phyloP scores from a whole-genome alignment of 129 eudicot genomes.

The Flaveria trinervia region DNA sequence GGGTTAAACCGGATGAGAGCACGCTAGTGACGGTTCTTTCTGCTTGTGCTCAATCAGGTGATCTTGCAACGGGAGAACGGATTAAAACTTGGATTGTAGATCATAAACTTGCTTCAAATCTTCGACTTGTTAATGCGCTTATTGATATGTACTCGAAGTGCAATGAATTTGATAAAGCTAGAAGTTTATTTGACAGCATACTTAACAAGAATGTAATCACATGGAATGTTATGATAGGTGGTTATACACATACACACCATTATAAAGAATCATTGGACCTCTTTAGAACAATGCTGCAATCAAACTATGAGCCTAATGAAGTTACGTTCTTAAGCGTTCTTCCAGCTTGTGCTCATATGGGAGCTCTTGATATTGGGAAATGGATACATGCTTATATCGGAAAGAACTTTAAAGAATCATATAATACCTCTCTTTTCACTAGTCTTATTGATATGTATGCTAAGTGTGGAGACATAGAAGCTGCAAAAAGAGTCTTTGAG shows the following conservation, averaged over 20 bases:
- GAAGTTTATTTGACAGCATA: conserved; percentile 48
- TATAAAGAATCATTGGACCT: conserved; percentile 49
- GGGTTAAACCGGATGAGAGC: conserved; percentile 57
- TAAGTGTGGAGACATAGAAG: conserved; percentile 54
- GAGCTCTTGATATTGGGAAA: conserved; percentile 49
- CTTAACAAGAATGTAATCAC: conserved; percentile 52
- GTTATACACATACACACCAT: conserved; percentile 70
- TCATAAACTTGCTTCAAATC: conserved; percentile 44
- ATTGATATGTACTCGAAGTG: conserved; percentile 81
- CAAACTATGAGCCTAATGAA: conserved; percentile 43
- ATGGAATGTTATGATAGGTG: conserved; percentile 82
- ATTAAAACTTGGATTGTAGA: conserved; percentile 42
- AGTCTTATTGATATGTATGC: conserved; percentile 60
- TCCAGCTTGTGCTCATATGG: conserved; percentile 51
- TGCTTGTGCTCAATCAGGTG: conserved; percentile 57
- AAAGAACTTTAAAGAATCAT: conserved; percentile 33
- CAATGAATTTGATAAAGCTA: conserved; percentile 56
- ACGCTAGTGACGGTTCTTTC: conserved; percentile 63
- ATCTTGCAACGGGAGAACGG: conserved; percentile 51
- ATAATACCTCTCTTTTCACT: conserved; percentile 41
- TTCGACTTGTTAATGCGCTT: conserved; percentile 58
- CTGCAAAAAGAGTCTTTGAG: conserved; percentile 38
- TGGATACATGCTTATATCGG: conserved; percentile 44
- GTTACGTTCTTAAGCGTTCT: conserved; percentile 47
- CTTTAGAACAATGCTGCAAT: conserved; percentile 43